Base-by-base conservation (phyloP, 345 rosid species). In the Citrus unshiu region DNA sequence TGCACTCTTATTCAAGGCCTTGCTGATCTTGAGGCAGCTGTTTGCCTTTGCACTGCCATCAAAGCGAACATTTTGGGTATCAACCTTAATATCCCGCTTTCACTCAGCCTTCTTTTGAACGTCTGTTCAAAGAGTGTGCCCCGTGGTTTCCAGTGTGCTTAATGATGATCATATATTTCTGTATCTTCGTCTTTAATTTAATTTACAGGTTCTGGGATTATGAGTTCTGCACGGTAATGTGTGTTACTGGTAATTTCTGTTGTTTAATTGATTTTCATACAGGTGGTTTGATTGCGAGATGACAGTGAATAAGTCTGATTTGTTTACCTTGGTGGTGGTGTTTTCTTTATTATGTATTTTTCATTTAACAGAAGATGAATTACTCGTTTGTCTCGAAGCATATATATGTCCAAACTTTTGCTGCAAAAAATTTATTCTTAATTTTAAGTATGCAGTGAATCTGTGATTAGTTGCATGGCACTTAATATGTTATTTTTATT, bases 31-130 rank as follows among this genome's bases (percentile, higher is more conserved):
- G 90, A 90, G 62, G 91, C 88, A 30, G 89, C 90, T 0, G 79
- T 84, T 77, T 90, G 92, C 85, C 91, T 90, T 58, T 90, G 90
- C 86, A 86, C 89, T 21, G 88, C 87, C 9, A 77, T 90, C 13
- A 87, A 66, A 79, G 88, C 79, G 63, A 87, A 87, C 46, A 72
- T 88, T 51, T 85, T 90, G 30, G 91, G 93, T 9, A 78, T 81
- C 73, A 83, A 84, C 72, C 74, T 90, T 3, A 81, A 90, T 29
- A 16, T 88, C 49, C 90, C 90, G 0, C 4, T 88, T 62, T 79
- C 86, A 14, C 85, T 90, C 35, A 85, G 84, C 40, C 80, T 90
- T 68, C 83, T 85, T 57, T 82, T 90, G 75, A 88, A 86, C 40
- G 85, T 79, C 51, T 87, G 91, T 70, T 62, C 63, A 74, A 87